Evolutionary conservation across 2,329 filamentous ascomycete species (phyloP).

Genomic region (Balansia obtecta): DNA sequence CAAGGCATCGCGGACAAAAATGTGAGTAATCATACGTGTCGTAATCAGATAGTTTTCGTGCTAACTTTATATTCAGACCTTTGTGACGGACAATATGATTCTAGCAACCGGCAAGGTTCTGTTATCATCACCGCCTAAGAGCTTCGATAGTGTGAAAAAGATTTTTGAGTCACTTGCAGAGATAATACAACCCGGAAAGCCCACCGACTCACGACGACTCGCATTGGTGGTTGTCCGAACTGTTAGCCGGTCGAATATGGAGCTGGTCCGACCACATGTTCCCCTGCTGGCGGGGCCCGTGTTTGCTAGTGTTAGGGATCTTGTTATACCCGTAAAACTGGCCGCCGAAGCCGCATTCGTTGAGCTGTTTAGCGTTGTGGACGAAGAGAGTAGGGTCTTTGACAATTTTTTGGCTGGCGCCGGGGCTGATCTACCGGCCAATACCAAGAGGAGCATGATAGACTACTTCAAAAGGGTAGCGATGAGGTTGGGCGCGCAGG

Average conservation of each 20-base stretch:
- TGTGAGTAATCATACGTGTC: constrained; percentile 35
- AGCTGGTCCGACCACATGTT: constrained; percentile 72
- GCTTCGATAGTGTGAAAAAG: constrained; percentile 64
- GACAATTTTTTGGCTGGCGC: constrained; percentile 75
- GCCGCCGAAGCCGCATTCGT: constrained; percentile 92
- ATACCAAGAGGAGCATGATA: constrained; percentile 76
- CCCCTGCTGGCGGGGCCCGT: constrained; percentile 67
- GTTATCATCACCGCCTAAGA: constrained; percentile 53
- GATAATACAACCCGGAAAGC: constrained; percentile 63
- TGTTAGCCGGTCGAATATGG: constrained; percentile 64
- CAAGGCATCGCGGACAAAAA: constrained; percentile 68
- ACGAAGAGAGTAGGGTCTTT: constrained; percentile 75
- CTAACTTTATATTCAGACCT: constrained; percentile 38
- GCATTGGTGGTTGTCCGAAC: constrained; percentile 82
- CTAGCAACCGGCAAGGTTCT: constrained; percentile 87
- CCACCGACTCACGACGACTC: constrained; percentile 74
- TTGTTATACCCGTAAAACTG: constrained; percentile 88
- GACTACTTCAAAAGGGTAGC: constrained; percentile 97
- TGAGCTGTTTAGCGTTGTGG: constrained; percentile 77
- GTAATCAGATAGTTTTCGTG: not conserved
- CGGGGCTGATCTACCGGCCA: constrained; percentile 52
- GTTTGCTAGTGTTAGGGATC: constrained; percentile 81
- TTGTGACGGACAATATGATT: constrained; percentile 77
- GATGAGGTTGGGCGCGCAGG: constrained; percentile 71
- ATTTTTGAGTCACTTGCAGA: constrained; percentile 68